These are phyloP conservation scores for Breviolum minutum DNA, from an alignment of 73 alveolate genomes.

Conservation along the genomic window DNA sequence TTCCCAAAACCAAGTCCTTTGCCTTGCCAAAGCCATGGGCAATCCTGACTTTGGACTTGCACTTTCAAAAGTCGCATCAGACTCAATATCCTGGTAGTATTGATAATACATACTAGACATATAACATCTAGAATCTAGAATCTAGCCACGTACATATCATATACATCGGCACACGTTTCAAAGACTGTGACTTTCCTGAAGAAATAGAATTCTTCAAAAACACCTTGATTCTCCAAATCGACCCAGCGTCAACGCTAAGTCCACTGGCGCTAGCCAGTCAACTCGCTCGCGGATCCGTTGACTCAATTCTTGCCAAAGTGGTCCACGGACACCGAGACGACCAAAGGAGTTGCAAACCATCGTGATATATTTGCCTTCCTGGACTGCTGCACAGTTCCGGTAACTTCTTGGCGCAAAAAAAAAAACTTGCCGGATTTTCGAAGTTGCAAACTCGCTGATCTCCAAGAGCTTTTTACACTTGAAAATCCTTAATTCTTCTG, in stretches of 20 bases:
- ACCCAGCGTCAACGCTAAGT: constrained; percentile 41
- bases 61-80: neutral
- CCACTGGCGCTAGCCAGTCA: constrained; percentile 42
- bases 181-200: neutral
- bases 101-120: neutral
- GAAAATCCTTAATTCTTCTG: neutral
- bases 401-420: too few species aligned
- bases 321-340: constrained; percentile 72
- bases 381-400: too few species aligned
- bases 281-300: constrained; percentile 8
- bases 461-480: neutral
- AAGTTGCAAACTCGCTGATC: too few species aligned
- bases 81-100: neutral
- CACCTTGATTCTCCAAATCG: neutral
- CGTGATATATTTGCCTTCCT: constrained; percentile 44
- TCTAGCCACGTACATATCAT: neutral
- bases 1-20: neutral
- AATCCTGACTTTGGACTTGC: neutral
- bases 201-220: neutral
- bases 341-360: constrained; percentile 47
- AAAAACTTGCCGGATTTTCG: too few species aligned
- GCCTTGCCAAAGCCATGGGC: constrained; percentile 91
- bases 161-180: neutral
- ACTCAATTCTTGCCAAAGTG: constrained; percentile 37
- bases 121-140: neutral